Base-by-base conservation (phyloP, 2,329 filamentous ascomycete species). In the Passalora sequoiae region DNA sequence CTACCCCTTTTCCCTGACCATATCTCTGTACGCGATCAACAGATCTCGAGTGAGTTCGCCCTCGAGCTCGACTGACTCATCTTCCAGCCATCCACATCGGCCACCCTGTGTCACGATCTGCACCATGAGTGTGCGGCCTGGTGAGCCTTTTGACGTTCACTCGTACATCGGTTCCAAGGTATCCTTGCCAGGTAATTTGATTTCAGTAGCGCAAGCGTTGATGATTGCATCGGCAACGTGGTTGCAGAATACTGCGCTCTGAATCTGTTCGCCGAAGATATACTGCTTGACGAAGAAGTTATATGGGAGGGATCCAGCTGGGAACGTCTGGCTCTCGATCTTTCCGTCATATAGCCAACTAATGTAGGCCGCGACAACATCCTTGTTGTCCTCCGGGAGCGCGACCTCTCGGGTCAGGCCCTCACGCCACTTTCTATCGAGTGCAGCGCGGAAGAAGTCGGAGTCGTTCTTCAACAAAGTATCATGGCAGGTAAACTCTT, bases 231-330 rank as follows among this genome's bases (percentile, higher is more conserved):
- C 21, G 12, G 44, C 27, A 24, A 35, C 36, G 2, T 7, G 16
- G n/a, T 47, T 37, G 17, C 37, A 43, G 36, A 40, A 40, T 3
- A 28, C 21, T 3, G 1, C 15, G 28, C 44, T 40, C n/a, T 43
- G 40, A 10, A 31, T 16, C n/a, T 44, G 40, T 20, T 47, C 45
- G 30, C 35, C 45, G 22, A 44, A 40, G 36, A 44, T 27, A 37
- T 40, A 44, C 4, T 44, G 29, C 1, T 38, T 12, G 4, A 32
- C 43, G 6, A 29, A 21, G 4, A 20, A 12, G 24, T 8, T 6
- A 17, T 9, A 37, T 6, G n/a, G 21, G n/a, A 12, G 6, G 24
- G 6, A 15, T 7, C 20, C 8, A 4, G 15, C 16, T 10, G 4
- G 16, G 12, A 6, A 28, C 3, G 6, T 5, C 8, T 21, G 16